Conservation (phyloP, 441 rosid genomes). For the Gossypium trilobum region DNA sequence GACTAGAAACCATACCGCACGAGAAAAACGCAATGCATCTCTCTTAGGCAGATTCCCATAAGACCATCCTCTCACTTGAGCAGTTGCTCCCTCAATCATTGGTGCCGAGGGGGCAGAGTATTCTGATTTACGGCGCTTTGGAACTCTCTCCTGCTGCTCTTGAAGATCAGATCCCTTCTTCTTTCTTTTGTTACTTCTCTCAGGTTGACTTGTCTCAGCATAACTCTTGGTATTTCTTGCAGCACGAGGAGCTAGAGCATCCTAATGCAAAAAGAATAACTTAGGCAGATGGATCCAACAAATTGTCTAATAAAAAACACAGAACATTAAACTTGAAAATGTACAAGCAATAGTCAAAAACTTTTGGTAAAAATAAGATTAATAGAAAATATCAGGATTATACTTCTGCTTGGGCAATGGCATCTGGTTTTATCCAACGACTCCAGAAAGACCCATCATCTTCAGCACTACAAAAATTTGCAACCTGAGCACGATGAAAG, state of each 20-base stretch:
- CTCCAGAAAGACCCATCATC: slow-evolving; percentile 99
- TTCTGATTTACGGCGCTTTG: slow-evolving; percentile 82
- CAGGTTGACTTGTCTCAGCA: slow-evolving; percentile 65
- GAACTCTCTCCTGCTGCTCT: slow-evolving; percentile 60
- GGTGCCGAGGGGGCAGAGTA: slow-evolving; percentile 54
- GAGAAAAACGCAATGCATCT: slow-evolving; percentile 89
- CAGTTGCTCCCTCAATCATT: slow-evolving; percentile 82
- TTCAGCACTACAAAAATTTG: slow-evolving; percentile 78
- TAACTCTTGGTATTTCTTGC: slow-evolving; percentile 87
- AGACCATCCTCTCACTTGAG: slow-evolving; percentile 98
- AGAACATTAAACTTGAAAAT: background rate
- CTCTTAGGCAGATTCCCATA: slow-evolving; percentile 88
- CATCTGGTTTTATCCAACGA: slow-evolving; percentile 99
- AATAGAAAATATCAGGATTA: slow-evolving; percentile 16
- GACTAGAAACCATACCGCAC: slow-evolving; percentile 51
- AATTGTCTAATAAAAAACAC: background rate
- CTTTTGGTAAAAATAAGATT: slow-evolving; percentile 10
- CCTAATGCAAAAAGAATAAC: slow-evolving; percentile 36
- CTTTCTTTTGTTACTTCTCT: slow-evolving; percentile 69
- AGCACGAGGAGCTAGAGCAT: slow-evolving; percentile 92
- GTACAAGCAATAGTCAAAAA: background rate
- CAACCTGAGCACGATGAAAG: slow-evolving; percentile 50
- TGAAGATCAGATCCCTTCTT: slow-evolving; percentile 69
- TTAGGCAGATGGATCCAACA: slow-evolving; percentile 4
- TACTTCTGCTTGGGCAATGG: slow-evolving; percentile 83